Evolutionary conservation across 129 eudicot genomes (phyloP), one percentile per base, ranked within the genome.

Genomic region (Deinandra increscens): DNA sequence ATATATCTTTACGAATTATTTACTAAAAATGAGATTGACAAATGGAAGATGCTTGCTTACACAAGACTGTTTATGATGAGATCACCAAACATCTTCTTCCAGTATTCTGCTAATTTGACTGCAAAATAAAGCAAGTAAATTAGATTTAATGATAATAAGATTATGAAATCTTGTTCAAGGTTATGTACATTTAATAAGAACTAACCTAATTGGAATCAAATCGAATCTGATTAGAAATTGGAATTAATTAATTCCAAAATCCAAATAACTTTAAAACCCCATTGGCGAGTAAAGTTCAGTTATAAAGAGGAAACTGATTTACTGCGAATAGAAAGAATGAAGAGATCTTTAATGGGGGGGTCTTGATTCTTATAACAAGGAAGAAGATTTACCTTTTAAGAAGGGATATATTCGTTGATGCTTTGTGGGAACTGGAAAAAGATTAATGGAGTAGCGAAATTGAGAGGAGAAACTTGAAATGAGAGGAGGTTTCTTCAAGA

Each of bases 11-110:
- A 8, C n/a, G n/a, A n/a, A n/a, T n/a, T n/a, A n/a, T n/a, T n/a
- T n/a, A n/a, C n/a, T n/a, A 54, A 36, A 2, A 45, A 22, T n/a
- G 46, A 68, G 33, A 33, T 36, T 29, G 44, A 62, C 53, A 45
- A 62, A 42, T 20, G 26, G 49, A 41, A 68, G 60, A 54, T 34
- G 75, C 95, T 44, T 34, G 75, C 95, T 44, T 87, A 91, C 97
- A 91, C 81, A 75, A 91, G 90, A 66, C 82, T 58, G 48, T 81
- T 81, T 68, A 83, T 81, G 34, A 91, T 61, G 39, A 91, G 82
- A 4, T 82, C 95, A 17, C 88, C 97, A 75, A 87, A 65, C 97
- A 91, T 91, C 78, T 70, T 83, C 14, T 51, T 18, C 56, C 36
- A 37, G 22, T 20, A 10, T 31, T 46, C 9, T 36, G 37, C 70